phyloP scores from a whole-genome alignment of 192 early-diverging fungal species.

The Rhizophagus clarus region DNA sequence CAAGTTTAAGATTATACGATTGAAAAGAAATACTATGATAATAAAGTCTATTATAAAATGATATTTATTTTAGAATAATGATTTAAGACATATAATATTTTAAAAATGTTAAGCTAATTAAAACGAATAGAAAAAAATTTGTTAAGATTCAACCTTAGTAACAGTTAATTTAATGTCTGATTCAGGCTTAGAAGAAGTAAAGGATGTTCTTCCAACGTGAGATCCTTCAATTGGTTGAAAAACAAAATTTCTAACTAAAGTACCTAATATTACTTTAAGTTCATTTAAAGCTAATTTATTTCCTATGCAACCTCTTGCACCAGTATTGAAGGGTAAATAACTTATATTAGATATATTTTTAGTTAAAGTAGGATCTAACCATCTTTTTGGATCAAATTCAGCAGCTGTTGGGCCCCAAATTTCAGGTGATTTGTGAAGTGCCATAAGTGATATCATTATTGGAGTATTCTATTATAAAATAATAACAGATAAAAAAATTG shows the following conservation, averaged over 20 bases:
- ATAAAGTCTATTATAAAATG: no score
- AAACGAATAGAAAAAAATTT: no score
- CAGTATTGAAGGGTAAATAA: slow-evolving; percentile 51
- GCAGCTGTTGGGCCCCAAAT: slow-evolving; percentile 23
- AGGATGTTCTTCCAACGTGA: neutral
- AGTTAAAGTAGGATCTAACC: slow-evolving; percentile 44
- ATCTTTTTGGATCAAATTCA: slow-evolving; percentile 57
- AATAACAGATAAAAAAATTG: no score
- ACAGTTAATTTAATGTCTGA: neutral
- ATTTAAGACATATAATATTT: no score
- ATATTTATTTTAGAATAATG: no score
- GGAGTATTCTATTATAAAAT: neutral
- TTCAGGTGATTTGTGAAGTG: neutral
- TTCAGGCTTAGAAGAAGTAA: neutral
- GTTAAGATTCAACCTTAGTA: neutral
- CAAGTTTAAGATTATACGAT: no score
- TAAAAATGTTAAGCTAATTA: no score
- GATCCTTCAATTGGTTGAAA: neutral
- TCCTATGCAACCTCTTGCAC: slow-evolving; percentile 60
- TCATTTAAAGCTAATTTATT: slow-evolving; percentile 57
- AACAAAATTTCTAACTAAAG: slow-evolving; percentile 14
- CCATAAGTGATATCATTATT: neutral
- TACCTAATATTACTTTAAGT: slow-evolving; percentile 52
- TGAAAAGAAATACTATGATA: no score
- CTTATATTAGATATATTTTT: slow-evolving; percentile 33